Base-by-base conservation (phyloP, 1,284 basidiomycete genomes). In the Cutaneotrichosporon sp. region DNA sequence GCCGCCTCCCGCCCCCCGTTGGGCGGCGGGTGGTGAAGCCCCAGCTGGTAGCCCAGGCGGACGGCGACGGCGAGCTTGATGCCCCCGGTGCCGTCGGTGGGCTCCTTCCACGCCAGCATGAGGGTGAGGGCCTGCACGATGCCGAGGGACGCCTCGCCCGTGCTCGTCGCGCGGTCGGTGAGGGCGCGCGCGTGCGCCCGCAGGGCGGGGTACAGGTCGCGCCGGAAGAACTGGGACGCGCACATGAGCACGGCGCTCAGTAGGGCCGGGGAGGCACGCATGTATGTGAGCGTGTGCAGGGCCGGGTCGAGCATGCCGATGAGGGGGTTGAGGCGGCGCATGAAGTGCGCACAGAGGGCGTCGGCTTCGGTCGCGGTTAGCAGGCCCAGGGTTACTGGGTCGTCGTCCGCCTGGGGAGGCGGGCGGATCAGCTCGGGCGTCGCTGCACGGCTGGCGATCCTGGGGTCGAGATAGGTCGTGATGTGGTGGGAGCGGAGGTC, bases 51-150 rank as follows among this genome's bases (percentile, higher is more conserved):
- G 2, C 54, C 66, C 33, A 67, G 24, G 8, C 60, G 42, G 3
- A 65, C 58, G 0, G 66, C 66, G 18, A 62, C 47, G 4, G 60
- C 63, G 36, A 65, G 25, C 50, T 65, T 65, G 51, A 62, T 29
- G 55, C 66, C 65, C 1, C 33, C 45, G 3, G 60, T 53, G 14
- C 55, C 43, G 47, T 67, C 63, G 8, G 57, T 60, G 20, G 66
- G 54, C 36, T 38, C 46, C 31, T 67, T 65, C 63, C 66, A 65
- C 14, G 54, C 58, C 4, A 61, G 31, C 61, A 66, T 45, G 31
- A 68, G 58, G 8, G 50, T 14, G 18, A 68, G 51, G 2, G 61
- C 42, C 49, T 67, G 66, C 4, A 65, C 50, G n/a, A 63, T 38
- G 22, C 38, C 56, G 16, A 60, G 34, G 51, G 46, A 51, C 13